These are phyloP conservation scores for Zymoseptoria brevis DNA, from an alignment of 2,329 filamentous ascomycete species.

Conservation along the genomic window DNA sequence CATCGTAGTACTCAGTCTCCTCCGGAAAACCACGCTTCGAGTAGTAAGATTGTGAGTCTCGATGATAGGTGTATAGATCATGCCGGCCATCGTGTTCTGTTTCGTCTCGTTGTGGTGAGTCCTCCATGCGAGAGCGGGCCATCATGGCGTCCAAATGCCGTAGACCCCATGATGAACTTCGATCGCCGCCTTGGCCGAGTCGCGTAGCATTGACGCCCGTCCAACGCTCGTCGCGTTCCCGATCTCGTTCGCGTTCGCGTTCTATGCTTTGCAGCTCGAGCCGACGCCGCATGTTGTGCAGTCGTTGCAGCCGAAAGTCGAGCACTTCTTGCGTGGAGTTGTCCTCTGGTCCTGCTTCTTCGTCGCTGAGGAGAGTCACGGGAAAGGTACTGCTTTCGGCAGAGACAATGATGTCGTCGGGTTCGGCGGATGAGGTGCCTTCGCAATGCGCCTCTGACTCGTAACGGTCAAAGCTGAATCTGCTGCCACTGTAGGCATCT, in stretches of 20 bases:
- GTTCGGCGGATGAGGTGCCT: slow-evolving; percentile 13
- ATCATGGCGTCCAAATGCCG: slow-evolving; percentile 22
- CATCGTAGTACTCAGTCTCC: slow-evolving; percentile 14
- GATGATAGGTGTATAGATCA: neutral
- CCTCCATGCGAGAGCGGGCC: slow-evolving; percentile 19
- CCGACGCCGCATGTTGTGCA: slow-evolving; percentile 22
- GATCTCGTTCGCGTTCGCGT: slow-evolving; percentile 13
- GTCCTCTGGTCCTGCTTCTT: slow-evolving; percentile 27
- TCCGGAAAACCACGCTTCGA: slow-evolving; percentile 4
- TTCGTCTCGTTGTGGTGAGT: slow-evolving; percentile 14
- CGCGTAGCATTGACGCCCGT: slow-evolving; percentile 2
- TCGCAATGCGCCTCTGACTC: slow-evolving; percentile 24
- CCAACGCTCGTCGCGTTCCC: neutral
- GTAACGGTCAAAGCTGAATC: slow-evolving; percentile 15
- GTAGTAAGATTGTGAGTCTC: slow-evolving; percentile 3
- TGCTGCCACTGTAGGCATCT: slow-evolving; percentile 15
- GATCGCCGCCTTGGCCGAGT: slow-evolving; percentile 13
- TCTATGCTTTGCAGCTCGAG: slow-evolving; percentile 21
- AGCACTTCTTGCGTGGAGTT: slow-evolving; percentile 26
- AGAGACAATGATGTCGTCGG: slow-evolving; percentile 7
- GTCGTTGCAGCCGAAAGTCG: slow-evolving; percentile 26
- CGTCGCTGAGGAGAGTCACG: slow-evolving; percentile 23
- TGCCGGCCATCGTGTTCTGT: slow-evolving; percentile 16
- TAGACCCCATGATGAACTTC: slow-evolving; percentile 14
- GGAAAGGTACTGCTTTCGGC: slow-evolving; percentile 15